Conservation (phyloP, 2,329 filamentous ascomycete species). For the Macrophomina tecta region DNA sequence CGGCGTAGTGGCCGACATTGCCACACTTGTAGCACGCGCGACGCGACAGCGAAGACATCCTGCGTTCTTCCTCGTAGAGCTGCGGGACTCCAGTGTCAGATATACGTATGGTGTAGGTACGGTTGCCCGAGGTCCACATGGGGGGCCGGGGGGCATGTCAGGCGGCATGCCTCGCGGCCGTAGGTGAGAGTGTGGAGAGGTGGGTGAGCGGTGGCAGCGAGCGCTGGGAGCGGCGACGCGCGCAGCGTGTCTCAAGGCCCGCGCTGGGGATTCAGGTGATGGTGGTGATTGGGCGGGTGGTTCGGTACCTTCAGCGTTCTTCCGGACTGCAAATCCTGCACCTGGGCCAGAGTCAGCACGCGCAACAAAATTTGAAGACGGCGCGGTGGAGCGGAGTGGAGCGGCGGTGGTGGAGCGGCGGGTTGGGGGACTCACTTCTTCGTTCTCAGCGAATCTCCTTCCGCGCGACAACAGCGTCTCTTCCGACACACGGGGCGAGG, state of each 20-base stretch:
- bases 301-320: slow-evolving; percentile 36
- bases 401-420: not conserved
- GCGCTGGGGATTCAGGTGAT: not conserved
- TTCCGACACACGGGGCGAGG: slow-evolving; percentile 21
- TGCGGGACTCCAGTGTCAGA: slow-evolving; percentile 32
- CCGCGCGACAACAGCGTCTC: slow-evolving; percentile 24
- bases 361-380: slow-evolving; percentile 32
- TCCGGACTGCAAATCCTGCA: slow-evolving; percentile 41
- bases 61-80: slow-evolving; percentile 38
- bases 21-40: slow-evolving; percentile 62
- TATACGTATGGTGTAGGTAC: slow-evolving; percentile 30
- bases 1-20: slow-evolving; percentile 61
- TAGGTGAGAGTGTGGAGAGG: not conserved
- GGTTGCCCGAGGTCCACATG: slow-evolving; percentile 33
- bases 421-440: slow-evolving; percentile 14
- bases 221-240: not conserved
- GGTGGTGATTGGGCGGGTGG: slow-evolving; percentile 13
- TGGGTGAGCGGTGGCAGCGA: not conserved
- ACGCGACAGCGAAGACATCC: slow-evolving; percentile 60
- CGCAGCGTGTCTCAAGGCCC: not conserved
- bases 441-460: slow-evolving; percentile 23
- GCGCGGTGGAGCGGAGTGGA: slow-evolving; percentile 30
- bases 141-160: slow-evolving; percentile 28
- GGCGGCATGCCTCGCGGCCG: slow-evolving; percentile 28
- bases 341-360: slow-evolving; percentile 39